Evolutionary conservation across 768 basidiomycete species (phyloP), one percentile per base, ranked within the genome.

Genomic region (Hypsizygus marmoreus): DNA sequence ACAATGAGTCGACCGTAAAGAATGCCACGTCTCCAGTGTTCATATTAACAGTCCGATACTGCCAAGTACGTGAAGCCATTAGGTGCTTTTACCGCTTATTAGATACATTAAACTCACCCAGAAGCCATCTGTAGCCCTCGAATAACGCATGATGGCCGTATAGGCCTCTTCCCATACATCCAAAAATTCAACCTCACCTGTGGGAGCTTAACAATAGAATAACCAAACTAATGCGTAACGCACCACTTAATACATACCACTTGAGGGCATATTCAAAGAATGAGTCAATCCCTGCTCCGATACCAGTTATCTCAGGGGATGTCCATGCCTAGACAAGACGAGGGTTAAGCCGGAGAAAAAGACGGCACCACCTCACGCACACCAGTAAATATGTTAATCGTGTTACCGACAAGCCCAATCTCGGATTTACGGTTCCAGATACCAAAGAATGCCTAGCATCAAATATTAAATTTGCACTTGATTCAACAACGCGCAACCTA

Each of bases 261-360:
- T 95, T 95, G 33, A 94, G 66, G 9, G 92, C 89, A 64, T 95
- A 95, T 62, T 99, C 97, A 60, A 88, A 94, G 63, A 95, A 97
- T 3, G 90, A 93, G 63, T 98, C 97, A 32, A 97, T 84, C 1
- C 97, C 97, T 5, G 97, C 97, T 19, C 95, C 95, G 24, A 95
- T 88, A 1, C 87, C 80, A 20, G 83, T 84, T 6, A 86, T 67
- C 51, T 91, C 86, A 13, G 93, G 91, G 37, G 72, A 66, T 11
- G 76, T 79, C 93, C 93, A 97, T 26, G 70, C 63, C 90, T 88
- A 60, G 17, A 40, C 22, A 26, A 17, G 11, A 34, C 5, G 49
- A 8, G 26, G 31, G 22, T 36, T 31, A 28, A 28, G 24, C 29
- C 22, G 25, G 17, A 32, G 47, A 6, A 40, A 47, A 10, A 13